Evolutionary conservation across 768 basidiomycete genomes (phyloP), one percentile per base, ranked within the genome.

Genomic region (Lactarius sp.): DNA sequence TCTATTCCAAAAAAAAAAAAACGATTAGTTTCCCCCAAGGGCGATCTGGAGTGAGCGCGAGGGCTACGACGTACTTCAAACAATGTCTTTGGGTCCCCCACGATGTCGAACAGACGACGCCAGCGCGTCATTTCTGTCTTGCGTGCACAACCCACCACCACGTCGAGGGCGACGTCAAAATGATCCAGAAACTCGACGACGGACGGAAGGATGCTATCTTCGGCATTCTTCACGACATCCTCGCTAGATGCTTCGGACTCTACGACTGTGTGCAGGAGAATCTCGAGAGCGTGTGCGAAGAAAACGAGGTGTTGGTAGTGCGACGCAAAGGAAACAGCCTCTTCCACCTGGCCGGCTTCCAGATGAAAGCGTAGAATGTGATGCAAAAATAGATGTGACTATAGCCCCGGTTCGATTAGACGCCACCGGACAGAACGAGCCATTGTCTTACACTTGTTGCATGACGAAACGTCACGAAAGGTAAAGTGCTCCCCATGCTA

Each of bases 41-140:
- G 31, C 49, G 10, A 9, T 37, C 33, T 16, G 22, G 4, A 18
- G 42, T 44, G 22, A 54, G 42, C 8, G 20, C 46, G 4, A 42
- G 6, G 13, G 36, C n/a, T 6, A 56, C n/a, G 10, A 58, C 42
- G 18, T 70, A 95, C 92, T 81, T 99, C 96, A 71, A 98, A 98
- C 42, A 99, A 78, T 4, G 82, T 77, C 70, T 94, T 86, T 0
- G 97, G 96, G 71, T 88, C 90, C 7, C 97, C 97, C 3, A 96
- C 94, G 39, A 92, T 81, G 60, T 85, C 85, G 73, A 99, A 99
- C 46, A 99, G 76, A 59, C 87, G 83, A 52, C 83, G 82, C 97
- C 97, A 99, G 56, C 89, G 76, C 4, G 91, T 87, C 71, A 95
- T 83, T 75, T 99, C 97, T 6, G 93, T 98, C 77, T 99, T 99